Evolutionary conservation across 2,329 filamentous ascomycete genomes (phyloP), one percentile per base, ranked within the genome.

Genomic region (Chaetothyriales sp.): DNA sequence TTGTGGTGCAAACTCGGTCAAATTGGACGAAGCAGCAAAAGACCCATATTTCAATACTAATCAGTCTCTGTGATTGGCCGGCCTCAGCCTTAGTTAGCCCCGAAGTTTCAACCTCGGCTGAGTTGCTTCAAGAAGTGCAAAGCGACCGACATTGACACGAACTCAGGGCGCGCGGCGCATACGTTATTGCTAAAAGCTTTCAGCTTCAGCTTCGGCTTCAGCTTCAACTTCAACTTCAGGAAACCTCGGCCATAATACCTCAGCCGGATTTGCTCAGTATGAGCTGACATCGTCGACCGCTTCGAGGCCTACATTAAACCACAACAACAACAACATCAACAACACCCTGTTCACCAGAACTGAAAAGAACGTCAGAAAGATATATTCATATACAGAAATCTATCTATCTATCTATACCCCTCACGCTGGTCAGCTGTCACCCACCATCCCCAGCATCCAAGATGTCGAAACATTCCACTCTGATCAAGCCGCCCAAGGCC

Each of bases 401-500:
- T n/a, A n/a, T n/a, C n/a, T n/a, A n/a, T n/a, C n/a, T n/a, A n/a
- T n/a, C 4, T 12, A 36, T 36, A 36, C 28, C 12, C 28, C 28
- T 36, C 28, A 9, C 12, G 3, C 28, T n/a, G 8, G 4, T 36
- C 28, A 25, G 22, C 28, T 12, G 8, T 36, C 12, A 36, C 28
- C 28, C 28, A 36, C 7, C 28, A 36, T 36, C 28, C 5, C 12
- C 28, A 36, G 3, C 28, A 36, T 9, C 12, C 4, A 36, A 36
- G 4, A 58, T 58, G 56, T 56, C 56, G 5, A 55, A 46, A 48
- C 54, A 56, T 25, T 20, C 56, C 2, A 87, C 84, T 0, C 75
- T 93, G 50, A 79, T 95, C 57, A 78, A 80, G 61, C 83, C 86
- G 48, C 87, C 86, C 56, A 80, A 83, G 48, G 68, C 80, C 28